Evolutionary conservation across 148 eudicot genomes (phyloP).

Genomic region (Beta vulgaris): DNA sequence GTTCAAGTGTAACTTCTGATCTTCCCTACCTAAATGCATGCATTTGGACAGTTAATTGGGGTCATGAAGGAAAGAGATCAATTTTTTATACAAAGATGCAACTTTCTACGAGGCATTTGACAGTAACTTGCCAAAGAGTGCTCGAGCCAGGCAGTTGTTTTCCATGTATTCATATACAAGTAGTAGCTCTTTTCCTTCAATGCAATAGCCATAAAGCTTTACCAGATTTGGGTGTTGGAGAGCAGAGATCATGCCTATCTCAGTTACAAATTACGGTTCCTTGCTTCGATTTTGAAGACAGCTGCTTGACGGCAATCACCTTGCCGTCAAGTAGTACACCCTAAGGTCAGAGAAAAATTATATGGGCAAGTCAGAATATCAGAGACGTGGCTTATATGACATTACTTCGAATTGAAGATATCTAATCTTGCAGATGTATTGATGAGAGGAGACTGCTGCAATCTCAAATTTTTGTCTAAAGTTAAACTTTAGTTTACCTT

Average conservation of each 20-base stretch:
- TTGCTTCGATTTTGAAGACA: slow-evolving; percentile 73
- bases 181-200: slow-evolving; percentile 69
- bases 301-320: slow-evolving; percentile 77
- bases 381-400: no score
- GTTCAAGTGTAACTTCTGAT: slow-evolving; percentile 37
- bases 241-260: slow-evolving; percentile 82
- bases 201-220: slow-evolving; percentile 72
- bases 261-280: slow-evolving; percentile 71
- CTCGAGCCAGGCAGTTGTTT: no score
- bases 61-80: no score
- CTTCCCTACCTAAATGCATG: slow-evolving; percentile 30
- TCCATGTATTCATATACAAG: slow-evolving; percentile 67
- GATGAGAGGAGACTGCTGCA: no score
- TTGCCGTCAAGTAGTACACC: slow-evolving; percentile 66
- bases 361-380: no score
- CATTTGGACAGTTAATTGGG: background rate
- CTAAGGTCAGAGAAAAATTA: slow-evolving; percentile 31
- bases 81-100: background rate
- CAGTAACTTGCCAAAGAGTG: slow-evolving; percentile 48
- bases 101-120: background rate
- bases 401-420: no score
- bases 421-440: no score
- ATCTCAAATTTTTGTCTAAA: no score
- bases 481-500: slow-evolving; percentile 40
- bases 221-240: slow-evolving; percentile 86